Conservation (phyloP, 2,329 filamentous ascomycete species). For the Pseudophaeomoniella oleicola region DNA sequence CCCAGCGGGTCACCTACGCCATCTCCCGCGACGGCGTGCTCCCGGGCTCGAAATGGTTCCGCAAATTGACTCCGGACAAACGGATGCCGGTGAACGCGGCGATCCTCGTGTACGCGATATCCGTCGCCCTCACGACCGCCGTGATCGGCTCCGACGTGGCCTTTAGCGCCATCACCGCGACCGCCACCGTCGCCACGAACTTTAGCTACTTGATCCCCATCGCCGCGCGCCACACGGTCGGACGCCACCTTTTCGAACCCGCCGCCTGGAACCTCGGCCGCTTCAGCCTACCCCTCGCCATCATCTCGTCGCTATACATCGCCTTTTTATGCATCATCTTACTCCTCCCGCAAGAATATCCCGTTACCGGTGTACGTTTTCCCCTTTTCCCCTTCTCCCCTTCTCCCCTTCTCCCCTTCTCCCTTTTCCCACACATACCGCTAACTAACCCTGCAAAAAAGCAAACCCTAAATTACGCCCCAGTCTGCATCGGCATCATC, state of each 20-base stretch:
- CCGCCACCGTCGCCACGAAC: constrained; percentile 24
- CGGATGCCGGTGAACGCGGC: constrained; percentile 21
- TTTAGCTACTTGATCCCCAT: constrained; percentile 25
- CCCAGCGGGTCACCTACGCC: constrained; percentile 25
- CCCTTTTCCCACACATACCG: not conserved
- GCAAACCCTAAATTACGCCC: constrained; percentile 24
- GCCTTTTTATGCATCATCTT: constrained; percentile 21
- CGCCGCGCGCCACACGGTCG: constrained; percentile 22
- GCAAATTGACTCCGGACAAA: constrained; percentile 16
- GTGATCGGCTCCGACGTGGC: constrained; percentile 23
- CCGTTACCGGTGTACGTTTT: constrained; percentile 13
- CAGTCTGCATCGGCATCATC: constrained; percentile 23
- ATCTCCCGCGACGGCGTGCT: constrained; percentile 25
- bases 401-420: not conserved
- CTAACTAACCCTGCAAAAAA: not conserved
- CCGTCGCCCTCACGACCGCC: constrained; percentile 19
- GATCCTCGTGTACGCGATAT: constrained; percentile 17
- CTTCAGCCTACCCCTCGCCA: constrained; percentile 13
- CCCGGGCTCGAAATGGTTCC: constrained; percentile 21
- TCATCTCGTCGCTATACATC: constrained; percentile 19
- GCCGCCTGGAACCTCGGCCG: constrained; percentile 20
- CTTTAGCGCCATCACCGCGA: constrained; percentile 23
- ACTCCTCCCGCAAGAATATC: constrained; percentile 23
- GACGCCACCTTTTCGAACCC: constrained; percentile 18
- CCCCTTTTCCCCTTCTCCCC: not conserved